These are phyloP conservation scores for Amanita jacksonii DNA, from an alignment of 768 basidiomycete species.

Conservation along the genomic window DNA sequence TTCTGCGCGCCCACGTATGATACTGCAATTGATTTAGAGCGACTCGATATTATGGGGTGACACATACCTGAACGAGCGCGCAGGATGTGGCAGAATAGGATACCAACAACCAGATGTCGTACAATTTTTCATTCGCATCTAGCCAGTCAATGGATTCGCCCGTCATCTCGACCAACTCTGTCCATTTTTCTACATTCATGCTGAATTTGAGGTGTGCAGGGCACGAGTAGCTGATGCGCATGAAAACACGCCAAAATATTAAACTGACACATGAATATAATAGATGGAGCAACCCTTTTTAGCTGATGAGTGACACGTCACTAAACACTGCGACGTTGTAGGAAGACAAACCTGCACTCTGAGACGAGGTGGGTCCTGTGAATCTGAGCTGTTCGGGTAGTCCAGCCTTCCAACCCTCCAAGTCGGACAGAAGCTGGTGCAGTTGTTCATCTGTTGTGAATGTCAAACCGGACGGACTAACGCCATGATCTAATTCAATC, in stretches of 20 bases:
- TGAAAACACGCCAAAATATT: slow-evolving; percentile 98
- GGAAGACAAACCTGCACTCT: slow-evolving; percentile 49
- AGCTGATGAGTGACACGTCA: slow-evolving; percentile 7
- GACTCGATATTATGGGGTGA: neutral
- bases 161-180: slow-evolving; percentile 58
- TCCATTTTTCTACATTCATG: slow-evolving; percentile 76
- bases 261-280: slow-evolving; percentile 86
- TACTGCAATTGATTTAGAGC: slow-evolving; percentile 41
- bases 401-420: slow-evolving; percentile 68
- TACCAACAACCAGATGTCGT: slow-evolving; percentile 82
- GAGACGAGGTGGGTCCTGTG: slow-evolving; percentile 56
- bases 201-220: slow-evolving; percentile 85
- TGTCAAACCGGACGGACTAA: slow-evolving; percentile 79
- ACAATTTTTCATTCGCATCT: slow-evolving; percentile 64
- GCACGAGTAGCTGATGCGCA: slow-evolving; percentile 91
- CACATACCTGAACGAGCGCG: slow-evolving; percentile 75
- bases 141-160: slow-evolving; percentile 88
- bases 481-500: slow-evolving; percentile 5
- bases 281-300: slow-evolving; percentile 75
- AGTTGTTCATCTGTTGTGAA: slow-evolving; percentile 79
- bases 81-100: slow-evolving; percentile 85
- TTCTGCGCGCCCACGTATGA: slow-evolving; percentile 84
- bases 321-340: neutral
- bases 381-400: slow-evolving; percentile 76
- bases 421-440: slow-evolving; percentile 48